Base-by-base conservation (phyloP, 2,329 filamentous ascomycete genomes). In the Penicillium sp. region DNA sequence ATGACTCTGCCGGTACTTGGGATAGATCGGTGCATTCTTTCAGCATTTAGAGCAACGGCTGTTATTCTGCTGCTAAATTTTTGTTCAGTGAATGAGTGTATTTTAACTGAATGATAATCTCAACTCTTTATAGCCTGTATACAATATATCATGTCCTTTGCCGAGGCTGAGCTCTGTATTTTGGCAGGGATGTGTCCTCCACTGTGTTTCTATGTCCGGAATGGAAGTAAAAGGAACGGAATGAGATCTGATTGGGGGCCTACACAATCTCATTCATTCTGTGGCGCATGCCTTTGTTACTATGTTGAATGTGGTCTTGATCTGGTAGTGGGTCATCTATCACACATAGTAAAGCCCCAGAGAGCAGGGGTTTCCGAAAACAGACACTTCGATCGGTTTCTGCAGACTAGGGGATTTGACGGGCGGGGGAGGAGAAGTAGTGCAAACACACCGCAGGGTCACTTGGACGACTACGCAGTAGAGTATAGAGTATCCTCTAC, bases 401-500 rank as follows among this genome's bases (percentile, higher is more conserved):
- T 52, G n/a, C 49, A 40, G 49, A 40, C 11, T 13, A 26, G 14
- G 55, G 26, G 43, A 45, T 51, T 51, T 38, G 30, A 33, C 30
- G 46, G 30, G 45, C 28, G 28, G 46, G 40, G 33, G 33, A 40
- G 49, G 38, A 14, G n/a, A n/a, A 8, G 30, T 8, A 28, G 45
- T 35, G 35, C 22, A 26, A 52, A 33, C 48, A 56, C 60, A 59
- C 57, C 48, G 53, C 60, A 59, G 53, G 35, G 35, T 57, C 11
- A 16, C 10, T 51, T 52, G 55, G 52, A 28, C 37, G 38, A 57
- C 55, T 28, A 7, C 28, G 7, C 30, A 6, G 30, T 33, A 33
- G 10, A 33, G 8, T 11, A 22, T 22, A 1, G 19, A 22, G 19
- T 22, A 22, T 22, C 19, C 19, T 22, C 19, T 22, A 19, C 19